Evolutionary conservation across 2,329 filamentous ascomycete species (phyloP).

Genomic region (Neopestalotiopsis sp.): DNA sequence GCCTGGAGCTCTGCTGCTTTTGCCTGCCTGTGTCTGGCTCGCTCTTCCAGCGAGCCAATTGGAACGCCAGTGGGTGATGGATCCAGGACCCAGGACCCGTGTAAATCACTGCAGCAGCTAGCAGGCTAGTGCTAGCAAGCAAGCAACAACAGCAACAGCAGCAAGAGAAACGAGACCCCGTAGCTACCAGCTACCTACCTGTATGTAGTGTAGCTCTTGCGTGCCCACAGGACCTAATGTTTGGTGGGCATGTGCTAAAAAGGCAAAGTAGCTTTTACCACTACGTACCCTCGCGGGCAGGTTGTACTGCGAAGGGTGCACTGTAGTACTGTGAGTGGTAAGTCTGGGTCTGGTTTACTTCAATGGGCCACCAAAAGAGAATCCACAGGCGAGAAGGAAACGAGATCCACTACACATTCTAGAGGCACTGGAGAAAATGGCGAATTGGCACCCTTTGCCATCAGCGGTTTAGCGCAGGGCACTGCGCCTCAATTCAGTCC

Average conservation of each 20-base stretch:
- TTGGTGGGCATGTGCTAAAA: background rate
- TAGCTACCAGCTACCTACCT: too few relatives aligned
- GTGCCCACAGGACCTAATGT: background rate
- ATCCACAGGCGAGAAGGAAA: background rate
- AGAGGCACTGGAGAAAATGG: conserved; percentile 1
- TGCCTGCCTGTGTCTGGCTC: conserved; percentile 3
- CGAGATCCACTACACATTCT: background rate
- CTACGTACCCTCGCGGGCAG: background rate
- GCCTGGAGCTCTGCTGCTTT: background rate
- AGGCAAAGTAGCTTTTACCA: background rate
- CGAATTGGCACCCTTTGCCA: conserved; percentile 1
- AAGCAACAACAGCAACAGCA: conserved; percentile 4
- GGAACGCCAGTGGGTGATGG: conserved; percentile 6
- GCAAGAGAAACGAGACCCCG: background rate
- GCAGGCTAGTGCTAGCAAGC: background rate
- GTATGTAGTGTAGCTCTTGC: background rate
- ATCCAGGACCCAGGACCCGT: conserved; percentile 12
- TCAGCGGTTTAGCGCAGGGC: background rate
- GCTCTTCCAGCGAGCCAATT: background rate
- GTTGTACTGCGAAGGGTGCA: background rate
- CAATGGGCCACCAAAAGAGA: background rate
- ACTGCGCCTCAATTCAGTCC: background rate
- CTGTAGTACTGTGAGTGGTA: background rate
- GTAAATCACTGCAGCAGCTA: background rate
- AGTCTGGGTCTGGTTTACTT: too few relatives aligned